Evolutionary conservation across 148 eudicot genomes (phyloP).

Genomic region (Oxyria digyna): DNA sequence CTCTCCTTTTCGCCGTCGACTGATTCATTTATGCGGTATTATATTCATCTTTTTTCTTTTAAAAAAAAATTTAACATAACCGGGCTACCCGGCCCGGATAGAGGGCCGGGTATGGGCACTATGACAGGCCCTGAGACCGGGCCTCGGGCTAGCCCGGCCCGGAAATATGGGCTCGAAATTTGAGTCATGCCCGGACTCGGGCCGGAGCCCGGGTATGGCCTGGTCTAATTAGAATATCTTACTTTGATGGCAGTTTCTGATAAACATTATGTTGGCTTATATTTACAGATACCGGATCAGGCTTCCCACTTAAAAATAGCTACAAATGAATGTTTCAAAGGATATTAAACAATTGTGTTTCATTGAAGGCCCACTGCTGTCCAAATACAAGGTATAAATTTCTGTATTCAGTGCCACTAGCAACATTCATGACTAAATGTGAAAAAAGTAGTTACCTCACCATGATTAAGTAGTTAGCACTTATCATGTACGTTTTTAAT

Average conservation of each 20-base stretch:
- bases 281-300: constrained; percentile 71
- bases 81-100: too few relatives aligned
- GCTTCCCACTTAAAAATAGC: constrained; percentile 93
- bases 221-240: neutral
- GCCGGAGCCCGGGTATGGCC: too few relatives aligned
- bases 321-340: constrained; percentile 70
- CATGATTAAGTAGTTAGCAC: neutral
- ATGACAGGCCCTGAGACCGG: too few relatives aligned
- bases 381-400: constrained; percentile 60
- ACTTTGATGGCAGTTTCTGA: constrained; percentile 1
- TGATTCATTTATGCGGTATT: too few relatives aligned
- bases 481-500: neutral
- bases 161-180: too few relatives aligned
- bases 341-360: constrained; percentile 64
- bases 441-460: neutral
- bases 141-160: too few relatives aligned
- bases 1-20: too few relatives aligned
- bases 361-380: constrained; percentile 69
- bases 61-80: too few relatives aligned
- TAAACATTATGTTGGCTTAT: neutral
- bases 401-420: neutral
- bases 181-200: too few relatives aligned
- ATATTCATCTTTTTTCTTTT: too few relatives aligned
- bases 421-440: neutral
- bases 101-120: too few relatives aligned